Conservation (phyloP, 2,329 filamentous ascomycete species). For the Massarina eburnea region DNA sequence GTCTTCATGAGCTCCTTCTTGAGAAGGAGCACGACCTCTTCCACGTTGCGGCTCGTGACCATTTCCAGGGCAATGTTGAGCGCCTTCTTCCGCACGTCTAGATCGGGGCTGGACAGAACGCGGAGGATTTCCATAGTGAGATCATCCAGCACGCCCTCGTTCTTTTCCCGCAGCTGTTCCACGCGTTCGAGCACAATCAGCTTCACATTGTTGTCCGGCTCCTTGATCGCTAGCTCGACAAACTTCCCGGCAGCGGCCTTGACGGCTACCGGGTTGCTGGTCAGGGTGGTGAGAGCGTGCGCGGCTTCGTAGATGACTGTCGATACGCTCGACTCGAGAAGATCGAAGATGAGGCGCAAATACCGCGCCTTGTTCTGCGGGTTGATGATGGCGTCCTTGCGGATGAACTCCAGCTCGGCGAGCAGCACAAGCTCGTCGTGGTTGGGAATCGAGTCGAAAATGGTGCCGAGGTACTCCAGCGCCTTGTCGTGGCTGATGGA, state of each 20-base stretch:
- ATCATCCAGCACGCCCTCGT: constrained; percentile 89
- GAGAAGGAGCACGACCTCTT: constrained; percentile 91
- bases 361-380: constrained; percentile 94
- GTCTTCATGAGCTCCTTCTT: constrained; percentile 99
- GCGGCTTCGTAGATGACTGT: constrained; percentile 98
- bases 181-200: constrained; percentile 96
- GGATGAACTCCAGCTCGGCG: constrained; percentile 94
- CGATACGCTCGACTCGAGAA: constrained; percentile 87
- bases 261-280: constrained; percentile 94
- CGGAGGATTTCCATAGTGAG: constrained; percentile 96
- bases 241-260: constrained; percentile 96
- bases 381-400: constrained; percentile 95
- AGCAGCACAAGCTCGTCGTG: constrained; percentile 92
- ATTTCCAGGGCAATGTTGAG: constrained; percentile 90
- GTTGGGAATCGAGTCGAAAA: constrained; percentile 92
- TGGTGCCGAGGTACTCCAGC: constrained; percentile 79
- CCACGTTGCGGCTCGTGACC: constrained; percentile 98
- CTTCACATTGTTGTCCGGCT: constrained; percentile 99
- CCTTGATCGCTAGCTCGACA: constrained; percentile 95
- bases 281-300: constrained; percentile 89
- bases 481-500: constrained; percentile 94
- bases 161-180: constrained; percentile 80
- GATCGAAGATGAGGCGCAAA: constrained; percentile 90
- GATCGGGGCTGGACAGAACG: constrained; percentile 90
- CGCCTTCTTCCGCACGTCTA: constrained; percentile 92